These are phyloP conservation scores for Fusarium sp. DNA, from an alignment of 2,329 filamentous ascomycete genomes.

Conservation along the genomic window DNA sequence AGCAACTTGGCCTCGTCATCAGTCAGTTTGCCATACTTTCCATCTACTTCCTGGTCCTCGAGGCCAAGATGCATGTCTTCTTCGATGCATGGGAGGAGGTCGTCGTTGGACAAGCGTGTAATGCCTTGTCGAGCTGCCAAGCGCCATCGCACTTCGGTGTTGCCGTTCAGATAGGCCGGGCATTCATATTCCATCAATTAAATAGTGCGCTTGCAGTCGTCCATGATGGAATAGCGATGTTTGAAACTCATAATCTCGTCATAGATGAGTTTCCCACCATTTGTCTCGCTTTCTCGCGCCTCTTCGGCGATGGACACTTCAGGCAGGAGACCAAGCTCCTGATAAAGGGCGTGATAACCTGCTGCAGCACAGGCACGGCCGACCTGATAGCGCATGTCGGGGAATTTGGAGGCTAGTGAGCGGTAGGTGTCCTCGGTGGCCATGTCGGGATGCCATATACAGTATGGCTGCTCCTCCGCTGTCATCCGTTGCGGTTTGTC, in stretches of 20 bases:
- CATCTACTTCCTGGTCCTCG: neutral
- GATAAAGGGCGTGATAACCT: neutral
- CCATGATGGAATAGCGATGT: neutral
- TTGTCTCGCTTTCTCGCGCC: neutral
- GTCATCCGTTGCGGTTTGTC: neutral
- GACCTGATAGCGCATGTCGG: neutral
- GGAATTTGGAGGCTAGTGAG: neutral
- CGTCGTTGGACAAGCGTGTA: neutral
- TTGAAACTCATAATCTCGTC: neutral
- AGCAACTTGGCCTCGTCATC: neutral
- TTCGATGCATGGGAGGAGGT: neutral
- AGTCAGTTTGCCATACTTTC: neutral
- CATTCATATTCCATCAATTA: neutral
- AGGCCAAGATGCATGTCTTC: neutral
- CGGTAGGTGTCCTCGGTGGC: neutral
- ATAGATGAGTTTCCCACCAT: neutral
- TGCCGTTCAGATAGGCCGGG: neutral
- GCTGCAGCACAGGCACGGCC: neutral
- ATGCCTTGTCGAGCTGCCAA: neutral
- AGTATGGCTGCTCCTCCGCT: neutral
- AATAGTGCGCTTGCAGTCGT: neutral
- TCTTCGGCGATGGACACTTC: neutral
- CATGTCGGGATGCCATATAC: neutral
- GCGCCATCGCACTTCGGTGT: neutral
- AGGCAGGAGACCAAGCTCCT: neutral